Base-by-base conservation (phyloP, 352 stramenopile genomes). In the Globisporangium spinosum region DNA sequence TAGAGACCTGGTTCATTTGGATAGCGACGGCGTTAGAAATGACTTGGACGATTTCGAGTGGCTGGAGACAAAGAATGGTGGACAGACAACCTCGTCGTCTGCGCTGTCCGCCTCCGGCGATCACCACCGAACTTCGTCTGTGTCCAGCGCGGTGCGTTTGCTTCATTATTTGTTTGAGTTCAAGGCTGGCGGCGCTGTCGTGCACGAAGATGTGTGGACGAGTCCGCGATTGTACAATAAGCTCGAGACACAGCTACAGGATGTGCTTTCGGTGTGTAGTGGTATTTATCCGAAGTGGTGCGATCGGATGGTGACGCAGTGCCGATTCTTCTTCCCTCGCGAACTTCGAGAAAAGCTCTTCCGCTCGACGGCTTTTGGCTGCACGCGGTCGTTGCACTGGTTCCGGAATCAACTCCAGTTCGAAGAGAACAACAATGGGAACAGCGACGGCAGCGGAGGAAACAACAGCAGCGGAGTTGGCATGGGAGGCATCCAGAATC, bases 261-360 rank as follows among this genome's bases (percentile, higher is more conserved):
- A 95, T 70, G 84, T 93, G 64, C 73, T 95, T n/a, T 89, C 82
- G 1, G 77, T 94, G 47, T 92, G 83, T 71, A 93, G 84, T 71
- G 83, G 84, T 61, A 90, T 89, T 58, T 95, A 95, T 73, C 85
- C 87, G 5, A 69, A 76, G 13, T 95, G 87, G 87, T 93, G 77
- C 69, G 85, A 94, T 75, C 68, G 69, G 2, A 67, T 95, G 38
- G 76, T 92, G n/a, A 86, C 80, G 3, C 67, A 90, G 65, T 94
- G 81, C 68, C 89, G 88, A 59, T 95, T 94, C 59, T 91, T 95
- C 40, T 95, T 95, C 23, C 81, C 87, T 0, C 79, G 79, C 23
- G 77, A 90, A 40, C 68, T 94, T 9, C 79, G 87, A 10, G 79
- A 93, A 57, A 85, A 83, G 23, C 55, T 93, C 10, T 94, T 95